phyloP scores from a whole-genome alignment of 345 rosid species.

The Lagerstroemia speciosa region DNA sequence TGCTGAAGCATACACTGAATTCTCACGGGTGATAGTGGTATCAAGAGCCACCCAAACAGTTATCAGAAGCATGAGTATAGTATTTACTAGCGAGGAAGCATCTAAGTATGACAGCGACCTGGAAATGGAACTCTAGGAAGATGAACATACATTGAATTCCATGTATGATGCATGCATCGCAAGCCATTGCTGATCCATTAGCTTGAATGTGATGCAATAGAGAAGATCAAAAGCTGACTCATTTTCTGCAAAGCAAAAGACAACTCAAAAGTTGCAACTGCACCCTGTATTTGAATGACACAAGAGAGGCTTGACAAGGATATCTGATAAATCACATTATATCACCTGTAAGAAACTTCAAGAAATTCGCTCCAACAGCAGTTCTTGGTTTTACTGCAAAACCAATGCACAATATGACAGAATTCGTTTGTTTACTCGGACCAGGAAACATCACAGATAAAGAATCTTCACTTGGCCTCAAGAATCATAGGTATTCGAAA shows the following conservation, averaged over 20 bases:
- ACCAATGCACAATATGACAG: slow-evolving; percentile 17
- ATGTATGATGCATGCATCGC: slow-evolving; percentile 91
- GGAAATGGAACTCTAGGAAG: background rate
- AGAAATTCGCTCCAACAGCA: slow-evolving; percentile 67
- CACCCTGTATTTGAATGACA: background rate
- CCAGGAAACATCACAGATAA: background rate
- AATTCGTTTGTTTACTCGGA: background rate
- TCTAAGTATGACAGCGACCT: background rate
- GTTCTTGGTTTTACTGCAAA: slow-evolving; percentile 81
- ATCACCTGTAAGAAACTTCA: slow-evolving; percentile 85
- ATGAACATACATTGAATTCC: slow-evolving; percentile 80
- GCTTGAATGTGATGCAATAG: slow-evolving; percentile 94
- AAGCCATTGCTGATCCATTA: slow-evolving; percentile 97
- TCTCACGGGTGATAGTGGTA: too few species aligned
- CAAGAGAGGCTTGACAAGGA: background rate
- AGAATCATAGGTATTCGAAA: background rate
- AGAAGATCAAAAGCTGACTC: slow-evolving; percentile 94
- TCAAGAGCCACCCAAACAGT: too few species aligned
- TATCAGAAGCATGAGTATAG: background rate
- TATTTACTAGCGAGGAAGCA: background rate
- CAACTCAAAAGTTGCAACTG: background rate
- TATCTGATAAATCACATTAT: background rate
- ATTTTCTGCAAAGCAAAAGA: slow-evolving; percentile 38
- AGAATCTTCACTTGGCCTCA: background rate
- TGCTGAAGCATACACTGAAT: too few species aligned